phyloP scores from a whole-genome alignment of 768 basidiomycete genomes.

The Naematelia encephala region DNA sequence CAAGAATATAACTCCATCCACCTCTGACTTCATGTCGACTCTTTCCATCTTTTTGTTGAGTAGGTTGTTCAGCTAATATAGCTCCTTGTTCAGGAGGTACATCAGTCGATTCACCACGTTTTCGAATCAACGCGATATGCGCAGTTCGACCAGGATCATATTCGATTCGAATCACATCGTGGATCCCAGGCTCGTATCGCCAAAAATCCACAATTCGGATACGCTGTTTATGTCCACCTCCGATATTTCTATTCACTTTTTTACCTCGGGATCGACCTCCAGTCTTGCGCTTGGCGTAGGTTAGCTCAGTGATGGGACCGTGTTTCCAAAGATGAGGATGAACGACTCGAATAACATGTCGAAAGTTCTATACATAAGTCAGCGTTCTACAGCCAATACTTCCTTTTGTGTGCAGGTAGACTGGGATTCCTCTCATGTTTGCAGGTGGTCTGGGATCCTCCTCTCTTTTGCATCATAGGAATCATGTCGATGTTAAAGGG shows the following conservation, averaged over 20 bases:
- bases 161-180: constrained; percentile 90
- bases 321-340: constrained; percentile 76
- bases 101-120: constrained; percentile 54
- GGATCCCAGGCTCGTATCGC: constrained; percentile 71
- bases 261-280: constrained; percentile 84
- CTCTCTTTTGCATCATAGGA: too few relatives aligned
- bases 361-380: constrained; percentile 55
- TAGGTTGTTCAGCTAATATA: constrained; percentile 19
- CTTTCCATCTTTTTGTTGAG: constrained; percentile 10
- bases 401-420: too few relatives aligned
- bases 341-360: constrained; percentile 78
- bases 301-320: constrained; percentile 72
- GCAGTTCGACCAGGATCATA: constrained; percentile 92
- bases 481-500: too few relatives aligned
- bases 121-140: constrained; percentile 85
- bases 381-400: not conserved
- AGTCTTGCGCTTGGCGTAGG: constrained; percentile 71
- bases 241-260: constrained; percentile 82
- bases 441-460: not conserved
- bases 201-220: constrained; percentile 83
- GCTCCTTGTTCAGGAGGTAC: constrained; percentile 46
- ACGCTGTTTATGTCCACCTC: constrained; percentile 85
- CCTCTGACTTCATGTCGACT: constrained; percentile 32
- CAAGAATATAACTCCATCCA: constrained; percentile 84
- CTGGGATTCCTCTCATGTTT: too few relatives aligned